These are phyloP conservation scores for Ceratobasidium sp. DNA, from an alignment of 1,284 basidiomycete genomes.

Conservation along the genomic window DNA sequence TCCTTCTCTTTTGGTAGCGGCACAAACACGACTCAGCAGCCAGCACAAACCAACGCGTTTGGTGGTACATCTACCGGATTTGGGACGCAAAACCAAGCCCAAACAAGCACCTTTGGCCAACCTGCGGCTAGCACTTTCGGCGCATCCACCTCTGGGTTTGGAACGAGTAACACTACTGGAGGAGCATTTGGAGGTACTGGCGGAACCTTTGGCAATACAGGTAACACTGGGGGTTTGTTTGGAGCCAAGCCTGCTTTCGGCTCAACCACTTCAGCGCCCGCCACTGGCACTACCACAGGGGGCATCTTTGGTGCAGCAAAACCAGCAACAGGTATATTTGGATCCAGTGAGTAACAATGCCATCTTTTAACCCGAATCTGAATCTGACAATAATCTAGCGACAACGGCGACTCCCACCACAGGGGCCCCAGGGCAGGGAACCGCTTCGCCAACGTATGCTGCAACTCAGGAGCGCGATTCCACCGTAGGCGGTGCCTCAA, in stretches of 20 bases:
- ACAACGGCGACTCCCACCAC: constrained; percentile 14
- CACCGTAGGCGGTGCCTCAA: constrained; percentile 53
- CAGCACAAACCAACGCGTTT: constrained; percentile 37
- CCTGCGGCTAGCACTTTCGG: constrained; percentile 55
- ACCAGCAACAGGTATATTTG: constrained; percentile 37
- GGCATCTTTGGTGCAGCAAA: constrained; percentile 39
- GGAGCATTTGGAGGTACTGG: constrained; percentile 56
- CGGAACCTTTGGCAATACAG: constrained; percentile 62
- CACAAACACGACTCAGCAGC: constrained; percentile 11
- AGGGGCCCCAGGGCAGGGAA: constrained; percentile 58
- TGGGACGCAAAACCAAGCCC: constrained; percentile 44
- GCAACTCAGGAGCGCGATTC: constrained; percentile 72
- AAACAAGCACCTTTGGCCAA: constrained; percentile 49
- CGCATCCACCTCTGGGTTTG: constrained; percentile 59
- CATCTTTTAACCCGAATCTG: constrained; percentile 51
- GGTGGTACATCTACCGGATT: constrained; percentile 36
- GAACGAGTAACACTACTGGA: constrained; percentile 52
- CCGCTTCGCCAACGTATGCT: constrained; percentile 70
- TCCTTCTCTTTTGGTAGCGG: constrained; percentile 31
- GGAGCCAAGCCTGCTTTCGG: constrained; percentile 57
- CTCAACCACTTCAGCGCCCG: constrained; percentile 51
- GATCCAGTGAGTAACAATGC: constrained; percentile 25
- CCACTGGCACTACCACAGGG: constrained; percentile 50
- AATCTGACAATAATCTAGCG: constrained; percentile 12
- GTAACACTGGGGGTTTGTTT: constrained; percentile 57